A percentile compares a stretch with the other conserved stretches of the same genome.
phyloP scores from a whole-genome alignment of 1,139 yeast species.

The Yamadazyma conglobata region DNA sequence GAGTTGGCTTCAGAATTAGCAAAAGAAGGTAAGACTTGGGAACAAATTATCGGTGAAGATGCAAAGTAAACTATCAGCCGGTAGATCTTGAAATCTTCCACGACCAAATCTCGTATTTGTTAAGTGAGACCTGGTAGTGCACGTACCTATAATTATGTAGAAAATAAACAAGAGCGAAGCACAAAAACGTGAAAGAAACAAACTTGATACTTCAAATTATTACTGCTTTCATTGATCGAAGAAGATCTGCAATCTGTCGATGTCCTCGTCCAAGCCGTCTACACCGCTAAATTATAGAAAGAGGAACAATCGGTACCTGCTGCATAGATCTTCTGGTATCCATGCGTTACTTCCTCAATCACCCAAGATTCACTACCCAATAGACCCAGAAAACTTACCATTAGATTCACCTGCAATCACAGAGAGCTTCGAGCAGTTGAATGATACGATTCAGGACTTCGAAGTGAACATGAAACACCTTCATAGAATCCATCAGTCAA shows the following conservation, averaged over 20 bases:
- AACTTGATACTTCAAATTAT: too few relatives aligned
- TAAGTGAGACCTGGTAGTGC: too few relatives aligned
- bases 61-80: background rate
- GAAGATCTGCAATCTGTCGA: too few relatives aligned
- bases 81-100: background rate
- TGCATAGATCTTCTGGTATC: conserved; percentile 39
- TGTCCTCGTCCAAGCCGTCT: conserved; percentile 5
- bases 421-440: conserved; percentile 39
- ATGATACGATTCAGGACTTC: conserved; percentile 53
- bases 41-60: conserved; percentile 56
- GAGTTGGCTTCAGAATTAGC: conserved; percentile 66
- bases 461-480: conserved; percentile 46
- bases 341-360: conserved; percentile 36
- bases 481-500: conserved; percentile 47
- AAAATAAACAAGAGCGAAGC: too few relatives aligned
- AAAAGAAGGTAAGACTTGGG: conserved; percentile 81
- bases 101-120: too few relatives aligned
- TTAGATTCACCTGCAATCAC: conserved; percentile 30
- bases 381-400: conserved; percentile 39
- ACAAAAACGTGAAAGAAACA: too few relatives aligned
- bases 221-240: too few relatives aligned
- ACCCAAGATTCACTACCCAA: conserved; percentile 42
- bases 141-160: too few relatives aligned
- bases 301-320: conserved; percentile 1
- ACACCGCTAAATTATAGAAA: conserved; percentile 7